A percentile compares a stretch with the other conserved stretches of the same genome.
phyloP scores from a whole-genome alignment of 805 yeast species.

The Cyberlindnera maclurae region DNA sequence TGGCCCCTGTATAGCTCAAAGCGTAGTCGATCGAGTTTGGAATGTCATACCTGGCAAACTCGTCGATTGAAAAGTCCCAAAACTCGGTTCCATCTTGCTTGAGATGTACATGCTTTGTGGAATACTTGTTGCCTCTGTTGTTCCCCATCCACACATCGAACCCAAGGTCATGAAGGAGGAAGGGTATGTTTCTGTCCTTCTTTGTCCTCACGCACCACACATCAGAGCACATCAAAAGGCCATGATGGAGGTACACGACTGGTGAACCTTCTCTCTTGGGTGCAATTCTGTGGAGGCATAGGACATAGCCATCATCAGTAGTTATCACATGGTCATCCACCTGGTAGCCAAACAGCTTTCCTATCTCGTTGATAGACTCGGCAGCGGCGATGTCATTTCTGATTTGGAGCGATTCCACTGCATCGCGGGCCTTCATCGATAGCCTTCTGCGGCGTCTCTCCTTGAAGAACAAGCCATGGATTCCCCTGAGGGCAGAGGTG shows the following conservation, averaged over 20 bases:
- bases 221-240: slow-evolving; percentile 84
- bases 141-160: slow-evolving; percentile 95
- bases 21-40: slow-evolving; percentile 79
- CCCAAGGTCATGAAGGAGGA: slow-evolving; percentile 68
- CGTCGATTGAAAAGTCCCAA: slow-evolving; percentile 91
- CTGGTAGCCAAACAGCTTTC: slow-evolving; percentile 57
- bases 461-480: slow-evolving; percentile 16
- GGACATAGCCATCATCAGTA: slow-evolving; percentile 70
- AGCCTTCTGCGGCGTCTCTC: slow-evolving; percentile 1
- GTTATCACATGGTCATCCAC: slow-evolving; percentile 71
- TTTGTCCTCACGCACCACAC: slow-evolving; percentile 56
- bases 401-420: slow-evolving; percentile 4
- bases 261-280: slow-evolving; percentile 29
- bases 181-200: slow-evolving; percentile 57
- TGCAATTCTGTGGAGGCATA: slow-evolving; percentile 67
- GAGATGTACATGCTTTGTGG: slow-evolving; percentile 61
- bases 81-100: slow-evolving; percentile 40
- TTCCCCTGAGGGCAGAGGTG: slow-evolving; percentile 24
- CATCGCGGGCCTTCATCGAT: background rate
- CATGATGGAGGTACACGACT: slow-evolving; percentile 84
- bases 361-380: slow-evolving; percentile 55
- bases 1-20: slow-evolving; percentile 44
- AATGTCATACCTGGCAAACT: slow-evolving; percentile 85
- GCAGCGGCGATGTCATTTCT: slow-evolving; percentile 38
- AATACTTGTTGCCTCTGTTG: slow-evolving; percentile 88